phyloP scores from a whole-genome alignment of 805 yeast genomes.

The Candida nanaspora region DNA sequence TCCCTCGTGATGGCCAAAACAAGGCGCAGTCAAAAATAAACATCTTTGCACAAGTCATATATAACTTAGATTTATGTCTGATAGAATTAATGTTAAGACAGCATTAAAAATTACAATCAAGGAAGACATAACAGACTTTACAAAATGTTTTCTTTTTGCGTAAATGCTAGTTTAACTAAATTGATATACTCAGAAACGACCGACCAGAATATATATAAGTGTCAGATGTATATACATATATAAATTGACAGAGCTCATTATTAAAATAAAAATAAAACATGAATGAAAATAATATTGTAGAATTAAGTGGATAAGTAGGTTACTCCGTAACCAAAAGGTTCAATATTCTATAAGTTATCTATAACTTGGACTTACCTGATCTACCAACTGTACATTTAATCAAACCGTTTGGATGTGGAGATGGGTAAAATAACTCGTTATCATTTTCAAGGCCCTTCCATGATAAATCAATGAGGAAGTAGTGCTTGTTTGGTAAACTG shows the following conservation, averaged over 20 bases:
- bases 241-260: not conserved
- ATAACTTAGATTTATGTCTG: too few species aligned
- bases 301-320: not conserved
- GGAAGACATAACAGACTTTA: not conserved
- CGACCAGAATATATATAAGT: not conserved
- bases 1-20: not conserved
- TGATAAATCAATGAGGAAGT: conserved; percentile 67
- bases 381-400: conserved; percentile 85
- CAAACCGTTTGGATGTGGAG: conserved; percentile 89
- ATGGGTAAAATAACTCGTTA: conserved; percentile 80
- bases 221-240: not conserved
- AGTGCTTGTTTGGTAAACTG: conserved; percentile 87
- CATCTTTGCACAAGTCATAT: not conserved
- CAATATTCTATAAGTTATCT: too few species aligned
- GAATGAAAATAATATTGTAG: not conserved
- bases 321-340: not conserved
- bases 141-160: too few species aligned
- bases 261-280: too few species aligned
- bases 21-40: not conserved
- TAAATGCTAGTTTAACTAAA: too few species aligned
- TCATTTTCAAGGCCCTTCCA: conserved; percentile 84
- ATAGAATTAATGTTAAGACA: too few species aligned
- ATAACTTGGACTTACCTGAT: conserved; percentile 48
- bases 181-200: not conserved
- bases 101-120: too few species aligned